These are phyloP conservation scores for Globisporangium camurandrum DNA, from an alignment of 352 stramenopile species.

Conservation along the genomic window DNA sequence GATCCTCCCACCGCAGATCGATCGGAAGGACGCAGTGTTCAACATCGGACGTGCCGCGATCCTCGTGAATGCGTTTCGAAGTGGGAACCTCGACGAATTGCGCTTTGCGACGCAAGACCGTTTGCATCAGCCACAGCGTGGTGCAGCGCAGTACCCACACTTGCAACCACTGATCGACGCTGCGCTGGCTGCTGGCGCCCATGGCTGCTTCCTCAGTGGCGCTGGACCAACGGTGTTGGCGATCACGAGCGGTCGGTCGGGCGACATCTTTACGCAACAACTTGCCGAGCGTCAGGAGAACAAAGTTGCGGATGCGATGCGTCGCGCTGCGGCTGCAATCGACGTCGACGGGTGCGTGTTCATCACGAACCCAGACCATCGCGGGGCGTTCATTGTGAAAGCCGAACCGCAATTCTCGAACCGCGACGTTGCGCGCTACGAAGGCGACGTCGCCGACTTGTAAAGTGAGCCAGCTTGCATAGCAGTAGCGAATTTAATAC, in stretches of 20 bases:
- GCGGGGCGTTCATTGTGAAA: constrained; percentile 94
- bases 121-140: constrained; percentile 96
- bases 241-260: constrained; percentile 94
- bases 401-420: constrained; percentile 91
- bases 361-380: constrained; percentile 94
- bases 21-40: constrained; percentile 94
- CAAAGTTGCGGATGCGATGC: constrained; percentile 96
- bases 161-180: constrained; percentile 96
- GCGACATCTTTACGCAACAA: constrained; percentile 98
- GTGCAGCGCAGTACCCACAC: constrained; percentile 93
- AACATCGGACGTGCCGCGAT: constrained; percentile 96
- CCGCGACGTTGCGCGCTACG: constrained; percentile 70
- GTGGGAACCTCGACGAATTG: constrained; percentile 96
- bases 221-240: constrained; percentile 97
- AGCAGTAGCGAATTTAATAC: neutral
- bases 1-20: constrained; percentile 87
- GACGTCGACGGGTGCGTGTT: constrained; percentile 94
- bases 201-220: constrained; percentile 95
- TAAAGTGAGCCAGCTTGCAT: constrained; percentile 14
- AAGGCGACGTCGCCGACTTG: constrained; percentile 77
- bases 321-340: constrained; percentile 84
- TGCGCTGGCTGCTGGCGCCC: constrained; percentile 89
- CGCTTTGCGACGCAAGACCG: constrained; percentile 92
- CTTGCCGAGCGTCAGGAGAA: constrained; percentile 82
- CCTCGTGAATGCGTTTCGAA: constrained; percentile 95